Conservation (phyloP, 2,329 filamentous ascomycete species). For the Fusarium napiforme region DNA sequence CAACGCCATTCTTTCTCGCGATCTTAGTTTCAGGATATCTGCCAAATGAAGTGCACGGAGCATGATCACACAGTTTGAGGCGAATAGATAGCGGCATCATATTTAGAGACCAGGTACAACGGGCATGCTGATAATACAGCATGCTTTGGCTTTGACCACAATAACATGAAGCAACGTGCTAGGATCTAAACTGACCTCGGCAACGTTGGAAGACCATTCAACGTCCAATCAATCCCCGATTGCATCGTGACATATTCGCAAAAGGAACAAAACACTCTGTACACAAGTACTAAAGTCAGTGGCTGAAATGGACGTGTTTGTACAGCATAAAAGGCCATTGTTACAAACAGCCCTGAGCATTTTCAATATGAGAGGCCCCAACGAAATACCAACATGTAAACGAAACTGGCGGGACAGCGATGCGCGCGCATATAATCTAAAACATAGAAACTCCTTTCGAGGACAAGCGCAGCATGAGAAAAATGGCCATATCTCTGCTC, state of each 20-base stretch:
- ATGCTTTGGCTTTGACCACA: conserved; percentile 11
- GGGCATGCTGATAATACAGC: conserved; percentile 13
- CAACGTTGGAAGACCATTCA: neutral
- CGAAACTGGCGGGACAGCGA: neutral
- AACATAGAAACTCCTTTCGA: neutral
- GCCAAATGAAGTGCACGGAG: conserved; percentile 1
- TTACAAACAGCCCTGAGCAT: neutral
- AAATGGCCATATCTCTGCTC: neutral
- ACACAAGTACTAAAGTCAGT: neutral
- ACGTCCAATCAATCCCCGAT: neutral
- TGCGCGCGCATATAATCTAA: conserved; percentile 15
- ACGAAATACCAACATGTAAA: neutral
- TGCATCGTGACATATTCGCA: neutral
- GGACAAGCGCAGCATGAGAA: neutral
- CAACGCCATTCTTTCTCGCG: neutral
- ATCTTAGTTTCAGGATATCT: conserved; percentile 4
- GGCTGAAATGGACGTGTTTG: neutral
- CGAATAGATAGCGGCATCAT: conserved; percentile 11
- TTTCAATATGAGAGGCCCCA: neutral
- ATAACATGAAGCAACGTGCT: conserved; percentile 6
- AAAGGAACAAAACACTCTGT: neutral
- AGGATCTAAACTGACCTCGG: neutral
- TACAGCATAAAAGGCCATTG: neutral
- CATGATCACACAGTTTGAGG: neutral
- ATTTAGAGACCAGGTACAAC: conserved; percentile 13